Percentiles rank a stretch among this genome's conserved stretches.
Evolutionary conservation across 768 basidiomycete genomes (phyloP).

Genomic region (Psilocybe subaeruginosa): DNA sequence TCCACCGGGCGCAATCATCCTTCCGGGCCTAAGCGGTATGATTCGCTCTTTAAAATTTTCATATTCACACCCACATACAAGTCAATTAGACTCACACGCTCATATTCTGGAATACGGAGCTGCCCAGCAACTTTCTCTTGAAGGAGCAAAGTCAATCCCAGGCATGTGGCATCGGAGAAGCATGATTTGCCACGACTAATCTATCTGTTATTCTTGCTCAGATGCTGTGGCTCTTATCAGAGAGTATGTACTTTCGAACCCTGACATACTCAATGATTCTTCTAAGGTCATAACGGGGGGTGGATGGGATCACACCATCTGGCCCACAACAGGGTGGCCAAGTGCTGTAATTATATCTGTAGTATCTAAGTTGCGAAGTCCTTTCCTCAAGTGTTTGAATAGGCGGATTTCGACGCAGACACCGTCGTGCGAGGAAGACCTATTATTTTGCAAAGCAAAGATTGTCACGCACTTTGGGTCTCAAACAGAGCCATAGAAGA

Average conservation of each 20-base stretch:
- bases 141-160: slow-evolving; percentile 58
- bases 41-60: not conserved
- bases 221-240: slow-evolving; percentile 67
- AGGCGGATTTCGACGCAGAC: slow-evolving; percentile 78
- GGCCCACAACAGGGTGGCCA: slow-evolving; percentile 65
- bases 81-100: slow-evolving; percentile 68
- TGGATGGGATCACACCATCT: slow-evolving; percentile 92
- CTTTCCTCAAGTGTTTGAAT: not conserved
- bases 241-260: slow-evolving; percentile 59
- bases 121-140: slow-evolving; percentile 62
- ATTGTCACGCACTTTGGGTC: slow-evolving; percentile 90
- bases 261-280: slow-evolving; percentile 57
- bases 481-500: slow-evolving; percentile 60
- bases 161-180: slow-evolving; percentile 36
- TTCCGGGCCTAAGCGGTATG: slow-evolving; percentile 76
- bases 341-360: slow-evolving; percentile 54
- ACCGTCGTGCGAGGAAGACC: slow-evolving; percentile 68
- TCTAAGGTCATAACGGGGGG: slow-evolving; percentile 73
- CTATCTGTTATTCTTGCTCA: slow-evolving; percentile 24
- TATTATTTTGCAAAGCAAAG: slow-evolving; percentile 81
- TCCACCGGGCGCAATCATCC: slow-evolving; percentile 57
- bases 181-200: not conserved
- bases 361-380: not conserved
- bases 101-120: slow-evolving; percentile 83
- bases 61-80: not conserved